Percentiles rank a stretch among this genome's conserved stretches.
These are phyloP conservation scores for Penicillium tannophilum DNA, from an alignment of 495 filamentous ascomycete species.

Conservation along the genomic window DNA sequence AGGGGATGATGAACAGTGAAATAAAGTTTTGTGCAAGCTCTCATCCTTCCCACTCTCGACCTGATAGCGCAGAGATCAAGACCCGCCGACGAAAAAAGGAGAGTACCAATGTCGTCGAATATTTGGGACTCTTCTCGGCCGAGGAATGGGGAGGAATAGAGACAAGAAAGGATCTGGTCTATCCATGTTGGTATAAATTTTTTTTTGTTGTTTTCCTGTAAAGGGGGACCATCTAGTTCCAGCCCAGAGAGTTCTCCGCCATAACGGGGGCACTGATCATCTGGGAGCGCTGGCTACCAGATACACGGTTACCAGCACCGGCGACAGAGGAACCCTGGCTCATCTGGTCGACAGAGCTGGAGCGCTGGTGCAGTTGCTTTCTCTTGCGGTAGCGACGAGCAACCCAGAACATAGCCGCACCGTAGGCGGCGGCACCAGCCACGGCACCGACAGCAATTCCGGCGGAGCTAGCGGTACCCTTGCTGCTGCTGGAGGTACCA, in stretches of 20 bases:
- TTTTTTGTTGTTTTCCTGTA: conserved; percentile 6
- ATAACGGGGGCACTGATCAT: conserved; percentile 85
- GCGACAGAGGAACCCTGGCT: conserved; percentile 43
- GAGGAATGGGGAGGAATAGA: conserved; percentile 10
- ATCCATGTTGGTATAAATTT: conserved; percentile 16
- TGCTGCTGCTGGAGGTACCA: conserved; percentile 53
- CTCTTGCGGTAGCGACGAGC: conserved; percentile 91
- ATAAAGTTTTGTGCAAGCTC: conserved; percentile 35
- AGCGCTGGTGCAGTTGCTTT: conserved; percentile 76
- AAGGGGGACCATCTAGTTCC: conserved; percentile 68
- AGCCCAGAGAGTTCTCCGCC: conserved; percentile 96
- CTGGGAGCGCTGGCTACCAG: conserved; percentile 68
- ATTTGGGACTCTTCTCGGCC: conserved; percentile 9
- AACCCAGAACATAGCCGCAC: conserved; percentile 97
- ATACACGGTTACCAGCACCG: conserved; percentile 43
- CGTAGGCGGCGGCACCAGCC: conserved; percentile 84
- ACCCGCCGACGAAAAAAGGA: not conserved
- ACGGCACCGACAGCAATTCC: conserved; percentile 80
- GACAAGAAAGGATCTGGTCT: conserved; percentile 16
- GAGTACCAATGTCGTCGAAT: not conserved
- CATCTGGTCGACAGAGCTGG: conserved; percentile 59
- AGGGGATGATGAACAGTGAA: conserved; percentile 31
- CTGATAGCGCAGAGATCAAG: not conserved
- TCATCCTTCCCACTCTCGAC: conserved; percentile 4
- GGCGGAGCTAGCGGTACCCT: conserved; percentile 70